A percentile compares a stretch with the other conserved stretches of the same genome.
phyloP scores from a whole-genome alignment of 2,329 filamentous ascomycete genomes.

The Alternaria gaisen region DNA sequence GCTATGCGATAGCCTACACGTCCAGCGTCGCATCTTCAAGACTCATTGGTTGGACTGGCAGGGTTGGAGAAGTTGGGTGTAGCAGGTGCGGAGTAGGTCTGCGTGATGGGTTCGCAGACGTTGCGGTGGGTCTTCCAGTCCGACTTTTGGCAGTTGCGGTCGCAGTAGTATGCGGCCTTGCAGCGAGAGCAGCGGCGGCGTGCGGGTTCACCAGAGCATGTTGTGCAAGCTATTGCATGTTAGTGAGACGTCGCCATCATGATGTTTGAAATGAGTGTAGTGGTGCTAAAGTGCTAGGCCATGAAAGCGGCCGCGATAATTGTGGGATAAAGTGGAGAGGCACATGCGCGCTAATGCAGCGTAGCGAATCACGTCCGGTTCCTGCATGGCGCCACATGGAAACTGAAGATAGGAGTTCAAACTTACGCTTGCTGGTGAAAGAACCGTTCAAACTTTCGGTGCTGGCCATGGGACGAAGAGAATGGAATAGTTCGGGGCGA shows the following conservation, averaged over 20 bases:
- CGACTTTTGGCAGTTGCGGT: slow-evolving; percentile 60
- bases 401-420: slow-evolving; percentile 10
- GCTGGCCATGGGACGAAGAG: slow-evolving; percentile 35
- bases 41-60: slow-evolving; percentile 33
- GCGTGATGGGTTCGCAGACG: slow-evolving; percentile 48
- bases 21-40: slow-evolving; percentile 9
- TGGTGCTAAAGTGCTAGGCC: slow-evolving; percentile 15
- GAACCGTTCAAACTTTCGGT: slow-evolving; percentile 36
- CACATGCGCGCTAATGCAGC: slow-evolving; percentile 22
- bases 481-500: slow-evolving; percentile 35
- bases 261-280: background rate
- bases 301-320: slow-evolving; percentile 13
- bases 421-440: slow-evolving; percentile 38
- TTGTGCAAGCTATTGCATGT: slow-evolving; percentile 31
- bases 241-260: slow-evolving; percentile 10
- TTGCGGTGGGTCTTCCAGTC: slow-evolving; percentile 63
- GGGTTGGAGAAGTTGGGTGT: slow-evolving; percentile 42
- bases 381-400: slow-evolving; percentile 36
- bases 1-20: background rate
- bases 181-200: slow-evolving; percentile 58
- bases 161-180: slow-evolving; percentile 60
- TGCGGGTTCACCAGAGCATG: slow-evolving; percentile 34
- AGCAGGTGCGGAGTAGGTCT: slow-evolving; percentile 33
- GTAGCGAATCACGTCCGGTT: slow-evolving; percentile 34
- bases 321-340: slow-evolving; percentile 26